A percentile compares a stretch with the other conserved stretches of the same genome.
phyloP scores from a whole-genome alignment of 108 stramenopile species.

The Skeletonema potamos region DNA sequence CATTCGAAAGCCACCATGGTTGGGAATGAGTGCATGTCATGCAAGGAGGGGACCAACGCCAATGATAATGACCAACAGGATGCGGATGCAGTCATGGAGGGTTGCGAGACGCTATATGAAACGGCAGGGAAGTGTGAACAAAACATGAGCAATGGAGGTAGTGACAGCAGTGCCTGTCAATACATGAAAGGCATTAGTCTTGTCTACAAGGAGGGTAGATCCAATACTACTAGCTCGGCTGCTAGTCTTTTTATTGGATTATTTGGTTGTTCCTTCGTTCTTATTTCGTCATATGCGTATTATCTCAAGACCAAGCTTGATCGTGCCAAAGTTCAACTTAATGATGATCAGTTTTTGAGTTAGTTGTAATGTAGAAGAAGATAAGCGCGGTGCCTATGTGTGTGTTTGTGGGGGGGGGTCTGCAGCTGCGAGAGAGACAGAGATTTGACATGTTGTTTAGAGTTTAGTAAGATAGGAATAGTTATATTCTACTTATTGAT shows the following conservation, averaged over 20 bases:
- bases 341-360: too few species aligned
- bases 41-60: conserved; percentile 55
- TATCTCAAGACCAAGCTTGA: conserved; percentile 85
- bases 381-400: neutral
- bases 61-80: conserved; percentile 46
- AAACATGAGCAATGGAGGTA: conserved; percentile 17
- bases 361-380: neutral
- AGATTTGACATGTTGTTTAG: too few species aligned
- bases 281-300: conserved; percentile 77
- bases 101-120: conserved; percentile 65
- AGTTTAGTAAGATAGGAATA: too few species aligned
- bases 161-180: conserved; percentile 71
- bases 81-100: conserved; percentile 56
- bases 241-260: conserved; percentile 69
- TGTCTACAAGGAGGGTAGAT: conserved; percentile 64
- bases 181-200: conserved; percentile 86
- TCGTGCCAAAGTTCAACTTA: conserved; percentile 80
- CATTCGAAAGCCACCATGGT: conserved; percentile 62
- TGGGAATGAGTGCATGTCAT: conserved; percentile 67
- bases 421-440: too few species aligned
- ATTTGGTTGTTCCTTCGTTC: conserved; percentile 77
- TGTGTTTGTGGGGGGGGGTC: too few species aligned
- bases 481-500: too few species aligned
- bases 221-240: conserved; percentile 14
- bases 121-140: conserved; percentile 81